A percentile compares a stretch with the other conserved stretches of the same genome.
These are phyloP conservation scores for Hanseniaspora mollemarum DNA, from an alignment of 805 yeast species.

Conservation along the genomic window DNA sequence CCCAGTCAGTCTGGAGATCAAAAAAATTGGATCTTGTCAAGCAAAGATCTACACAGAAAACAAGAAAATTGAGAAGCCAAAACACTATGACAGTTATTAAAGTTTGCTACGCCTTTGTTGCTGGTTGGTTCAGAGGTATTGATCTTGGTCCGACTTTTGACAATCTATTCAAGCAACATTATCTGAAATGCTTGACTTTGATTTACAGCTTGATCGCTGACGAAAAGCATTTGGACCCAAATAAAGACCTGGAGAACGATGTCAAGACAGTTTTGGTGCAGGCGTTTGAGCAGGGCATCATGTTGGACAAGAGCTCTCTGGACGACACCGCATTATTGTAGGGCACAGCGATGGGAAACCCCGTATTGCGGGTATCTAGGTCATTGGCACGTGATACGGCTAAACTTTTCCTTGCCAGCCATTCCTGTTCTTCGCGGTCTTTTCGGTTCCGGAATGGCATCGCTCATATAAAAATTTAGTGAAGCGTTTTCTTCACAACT, in stretches of 20 bases:
- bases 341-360: background rate
- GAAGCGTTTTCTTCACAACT: too few relatives aligned
- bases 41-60: background rate
- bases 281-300: slow-evolving; percentile 23
- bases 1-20: slow-evolving; percentile 29
- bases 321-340: background rate
- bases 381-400: background rate
- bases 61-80: background rate
- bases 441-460: too few relatives aligned
- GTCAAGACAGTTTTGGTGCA: slow-evolving; percentile 20
- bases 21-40: slow-evolving; percentile 23
- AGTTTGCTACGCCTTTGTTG: slow-evolving; percentile 44
- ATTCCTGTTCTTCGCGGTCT: too few relatives aligned
- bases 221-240: slow-evolving; percentile 9
- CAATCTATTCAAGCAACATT: slow-evolving; percentile 42
- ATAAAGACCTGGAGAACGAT: slow-evolving; percentile 1
- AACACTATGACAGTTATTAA: slow-evolving; percentile 29
- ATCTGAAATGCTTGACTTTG: slow-evolving; percentile 37
- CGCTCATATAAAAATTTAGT: too few relatives aligned
- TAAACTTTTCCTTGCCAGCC: background rate
- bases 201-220: slow-evolving; percentile 3
- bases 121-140: slow-evolving; percentile 45
- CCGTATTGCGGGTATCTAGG: too few relatives aligned
- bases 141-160: slow-evolving; percentile 42
- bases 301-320: slow-evolving; percentile 1